Base-by-base conservation (phyloP, 169 alveolate genomes). In the Eimeria brunetti region DNA sequence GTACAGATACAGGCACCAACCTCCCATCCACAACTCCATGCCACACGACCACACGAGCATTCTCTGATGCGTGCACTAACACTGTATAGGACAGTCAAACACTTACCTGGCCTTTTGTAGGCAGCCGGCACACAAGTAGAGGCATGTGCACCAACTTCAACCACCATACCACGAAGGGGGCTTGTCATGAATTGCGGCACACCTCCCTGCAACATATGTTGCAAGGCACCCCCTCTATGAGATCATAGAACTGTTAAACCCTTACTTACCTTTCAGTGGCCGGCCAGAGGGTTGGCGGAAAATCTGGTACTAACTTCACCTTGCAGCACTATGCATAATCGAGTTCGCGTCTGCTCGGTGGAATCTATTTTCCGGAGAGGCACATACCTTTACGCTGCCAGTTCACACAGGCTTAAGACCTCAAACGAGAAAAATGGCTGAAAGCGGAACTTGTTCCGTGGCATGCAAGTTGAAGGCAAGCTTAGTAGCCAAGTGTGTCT, bases 391-490 rank as follows among this genome's bases (percentile, higher is more conserved):
- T n/a, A 36, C 30, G 38, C 38, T 16, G 33, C 2, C n/a, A 11
- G 30, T 22, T 73, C 33, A 73, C 53, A 38, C 22, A 27, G 6
- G 3, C 3, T 38, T 36, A 38, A 18, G 8, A n/a, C 33, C 36
- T 18, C 4, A 73, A 30, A 38, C 14, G 33, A 38, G 20, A 18
- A 73, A 18, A 36, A 36, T 7, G 22, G 83, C 83, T 27, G 33
- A 6, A 38, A 71, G 9, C 53, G 41, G 18, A 38, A 6, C 56
- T 73, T 33, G 30, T 20, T 53, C 78, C 56, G 30, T 30, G n/a
- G 56, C 88, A 44, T 24, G 88, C 67, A 46, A 44, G 14, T 1
- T 78, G 88, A 78, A 78, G 67, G 67, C 88, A 49, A n/a, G 67
- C 64, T 76, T 0, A 0, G 67, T n/a, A 44, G 27, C 22, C 11